Percentiles rank a stretch among this genome's conserved stretches.
phyloP scores from a whole-genome alignment of 495 filamentous ascomycete species.

The Ramalina peruviana region DNA sequence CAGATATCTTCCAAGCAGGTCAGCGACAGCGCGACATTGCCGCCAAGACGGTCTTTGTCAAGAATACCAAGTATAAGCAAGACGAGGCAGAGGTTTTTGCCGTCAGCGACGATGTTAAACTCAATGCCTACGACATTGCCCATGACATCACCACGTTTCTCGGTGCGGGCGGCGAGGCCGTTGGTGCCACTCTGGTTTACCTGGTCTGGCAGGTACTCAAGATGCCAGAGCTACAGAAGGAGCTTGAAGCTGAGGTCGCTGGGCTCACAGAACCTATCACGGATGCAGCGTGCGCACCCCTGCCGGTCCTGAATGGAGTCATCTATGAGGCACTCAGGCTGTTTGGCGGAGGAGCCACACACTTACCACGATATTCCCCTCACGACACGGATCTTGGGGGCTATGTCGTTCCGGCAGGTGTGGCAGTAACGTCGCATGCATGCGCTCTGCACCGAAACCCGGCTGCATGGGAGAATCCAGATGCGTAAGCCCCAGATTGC shows the following conservation, averaged over 20 bases:
- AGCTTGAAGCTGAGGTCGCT: slow-evolving; percentile 7
- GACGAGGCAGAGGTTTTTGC: not conserved
- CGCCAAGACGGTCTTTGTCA: slow-evolving; percentile 1
- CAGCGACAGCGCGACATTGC: slow-evolving; percentile 1
- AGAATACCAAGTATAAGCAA: not conserved
- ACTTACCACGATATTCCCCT: slow-evolving; percentile 1
- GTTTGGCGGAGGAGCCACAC: slow-evolving; percentile 2
- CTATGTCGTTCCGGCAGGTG: slow-evolving; percentile 4
- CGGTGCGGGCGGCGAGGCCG: slow-evolving; percentile 3
- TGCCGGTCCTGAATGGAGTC: slow-evolving; percentile 5
- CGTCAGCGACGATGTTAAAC: slow-evolving; percentile 3
- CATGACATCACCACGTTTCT: slow-evolving; percentile 6
- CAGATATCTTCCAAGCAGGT: not conserved
- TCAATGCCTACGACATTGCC: slow-evolving; percentile 7
- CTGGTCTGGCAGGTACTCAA: slow-evolving; percentile 6
- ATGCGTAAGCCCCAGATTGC: not conserved
- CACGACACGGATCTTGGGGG: not conserved
- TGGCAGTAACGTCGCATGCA: slow-evolving; percentile 1
- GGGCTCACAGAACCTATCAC: slow-evolving; percentile 1
- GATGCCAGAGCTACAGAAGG: slow-evolving; percentile 7
- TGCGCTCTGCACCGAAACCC: slow-evolving; percentile 7
- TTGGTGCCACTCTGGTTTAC: slow-evolving; percentile 1
- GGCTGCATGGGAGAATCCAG: slow-evolving; percentile 5
- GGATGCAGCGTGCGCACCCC: not conserved
- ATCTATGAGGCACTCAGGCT: slow-evolving; percentile 6